Conservation (phyloP, 495 filamentous ascomycete genomes). For the Daldinia loculata region DNA sequence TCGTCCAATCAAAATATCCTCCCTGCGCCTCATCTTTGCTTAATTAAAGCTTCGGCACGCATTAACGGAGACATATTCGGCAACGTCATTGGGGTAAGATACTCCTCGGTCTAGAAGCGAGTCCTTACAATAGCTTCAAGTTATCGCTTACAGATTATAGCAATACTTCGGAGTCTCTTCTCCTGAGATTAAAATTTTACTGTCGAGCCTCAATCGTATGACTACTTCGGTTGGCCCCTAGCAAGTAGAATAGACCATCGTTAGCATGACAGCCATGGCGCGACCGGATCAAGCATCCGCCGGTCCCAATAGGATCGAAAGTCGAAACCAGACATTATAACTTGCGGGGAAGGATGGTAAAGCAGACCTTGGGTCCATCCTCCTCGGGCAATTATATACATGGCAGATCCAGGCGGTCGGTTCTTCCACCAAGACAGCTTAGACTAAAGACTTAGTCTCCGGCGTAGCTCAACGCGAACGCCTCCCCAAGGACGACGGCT, state of each 20-base stretch:
- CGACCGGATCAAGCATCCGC: slow-evolving; percentile 23
- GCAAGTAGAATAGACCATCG: slow-evolving; percentile 3
- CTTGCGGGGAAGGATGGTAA: slow-evolving; percentile 15
- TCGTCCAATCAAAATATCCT: neutral
- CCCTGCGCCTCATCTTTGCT: slow-evolving; percentile 1
- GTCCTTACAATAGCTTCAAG: slow-evolving; percentile 3
- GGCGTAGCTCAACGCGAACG: slow-evolving; percentile 14
- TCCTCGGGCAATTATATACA: slow-evolving; percentile 18
- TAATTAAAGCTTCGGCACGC: slow-evolving; percentile 1
- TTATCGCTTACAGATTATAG: neutral
- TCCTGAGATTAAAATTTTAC: neutral
- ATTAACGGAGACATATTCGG: slow-evolving; percentile 5
- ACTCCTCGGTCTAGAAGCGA: neutral
- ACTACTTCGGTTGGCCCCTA: slow-evolving; percentile 14
- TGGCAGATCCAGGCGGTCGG: slow-evolving; percentile 20
- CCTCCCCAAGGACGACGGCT: slow-evolving; percentile 7
- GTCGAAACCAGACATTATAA: neutral
- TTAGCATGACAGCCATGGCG: slow-evolving; percentile 7
- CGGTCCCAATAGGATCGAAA: slow-evolving; percentile 12
- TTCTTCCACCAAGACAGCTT: slow-evolving; percentile 21
- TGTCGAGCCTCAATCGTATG: slow-evolving; percentile 21
- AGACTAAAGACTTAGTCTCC: slow-evolving; percentile 15
- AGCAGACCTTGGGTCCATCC: slow-evolving; percentile 13
- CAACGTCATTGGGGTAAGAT: slow-evolving; percentile 5
- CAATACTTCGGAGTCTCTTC: neutral